phyloP scores from a whole-genome alignment of 2,329 filamentous ascomycete genomes.

The Parastagonospora nodorum region DNA sequence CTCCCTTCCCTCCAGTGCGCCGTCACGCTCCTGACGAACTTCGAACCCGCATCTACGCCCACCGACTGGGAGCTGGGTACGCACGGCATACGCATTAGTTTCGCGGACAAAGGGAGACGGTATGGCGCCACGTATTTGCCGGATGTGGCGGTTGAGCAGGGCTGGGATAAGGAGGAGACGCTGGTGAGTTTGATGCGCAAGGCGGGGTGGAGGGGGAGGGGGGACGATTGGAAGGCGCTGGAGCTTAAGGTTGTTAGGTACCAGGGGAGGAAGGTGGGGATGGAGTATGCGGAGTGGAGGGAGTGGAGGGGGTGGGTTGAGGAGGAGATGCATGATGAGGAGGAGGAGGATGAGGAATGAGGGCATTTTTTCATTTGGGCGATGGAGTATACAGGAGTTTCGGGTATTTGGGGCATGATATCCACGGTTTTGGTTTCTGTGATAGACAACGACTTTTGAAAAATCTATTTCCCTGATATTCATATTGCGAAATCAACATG shows the following conservation, averaged over 20 bases:
- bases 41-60: slow-evolving; percentile 73
- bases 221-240: slow-evolving; percentile 74
- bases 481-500: too few relatives aligned
- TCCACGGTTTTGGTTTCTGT: neutral
- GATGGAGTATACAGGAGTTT: neutral
- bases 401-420: slow-evolving; percentile 1
- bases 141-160: slow-evolving; percentile 88
- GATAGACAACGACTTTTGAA: neutral
- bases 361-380: neutral
- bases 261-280: slow-evolving; percentile 77
- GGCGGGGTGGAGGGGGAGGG: slow-evolving; percentile 80
- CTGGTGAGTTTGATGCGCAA: slow-evolving; percentile 90
- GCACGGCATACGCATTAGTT: slow-evolving; percentile 87
- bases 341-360: neutral
- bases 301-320: slow-evolving; percentile 78
- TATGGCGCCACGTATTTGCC: slow-evolving; percentile 91
- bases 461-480: neutral
- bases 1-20: slow-evolving; percentile 46
- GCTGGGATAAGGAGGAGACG: slow-evolving; percentile 93
- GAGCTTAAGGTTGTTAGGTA: slow-evolving; percentile 82
- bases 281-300: slow-evolving; percentile 76
- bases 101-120: slow-evolving; percentile 72
- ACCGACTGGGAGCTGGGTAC: slow-evolving; percentile 86
- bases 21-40: slow-evolving; percentile 84
- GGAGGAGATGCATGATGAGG: slow-evolving; percentile 29